A percentile compares a stretch with the other conserved stretches of the same genome.
Evolutionary conservation across 2,329 filamentous ascomycete species (phyloP).

Genomic region (Annulohypoxylon truncatum): DNA sequence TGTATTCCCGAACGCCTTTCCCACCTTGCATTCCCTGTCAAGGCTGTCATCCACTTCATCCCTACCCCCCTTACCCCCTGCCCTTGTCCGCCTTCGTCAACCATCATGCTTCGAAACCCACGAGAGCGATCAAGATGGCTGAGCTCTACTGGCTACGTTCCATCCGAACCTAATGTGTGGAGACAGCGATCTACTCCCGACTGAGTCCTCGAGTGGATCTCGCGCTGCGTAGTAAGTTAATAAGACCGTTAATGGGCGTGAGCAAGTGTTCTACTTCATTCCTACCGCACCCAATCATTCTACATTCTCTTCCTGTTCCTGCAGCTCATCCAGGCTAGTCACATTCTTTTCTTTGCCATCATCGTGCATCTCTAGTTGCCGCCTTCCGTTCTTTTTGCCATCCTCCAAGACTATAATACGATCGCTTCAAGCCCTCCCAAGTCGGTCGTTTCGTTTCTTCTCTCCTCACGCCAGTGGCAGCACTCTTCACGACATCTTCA

Average conservation of each 20-base stretch:
- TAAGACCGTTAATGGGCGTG: constrained; percentile 41
- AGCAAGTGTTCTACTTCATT: constrained; percentile 50
- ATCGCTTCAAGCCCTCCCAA: constrained; percentile 46
- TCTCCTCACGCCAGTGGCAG: constrained; percentile 48
- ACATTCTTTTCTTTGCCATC: constrained; percentile 43
- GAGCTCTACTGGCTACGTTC: constrained; percentile 52
- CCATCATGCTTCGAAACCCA: constrained; percentile 55
- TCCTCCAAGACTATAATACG: constrained; percentile 47
- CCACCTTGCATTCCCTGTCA: constrained; percentile 32
- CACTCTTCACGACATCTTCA: constrained; percentile 47
- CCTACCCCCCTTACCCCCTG: constrained; percentile 18
- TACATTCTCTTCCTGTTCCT: constrained; percentile 49
- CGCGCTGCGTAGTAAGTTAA: constrained; percentile 33
- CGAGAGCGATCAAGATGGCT: constrained; percentile 51
- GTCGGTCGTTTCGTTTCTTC: constrained; percentile 54
- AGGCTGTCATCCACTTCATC: background rate
- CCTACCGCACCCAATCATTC: constrained; percentile 53
- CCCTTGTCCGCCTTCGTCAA: constrained; percentile 51
- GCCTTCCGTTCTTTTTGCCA: constrained; percentile 41
- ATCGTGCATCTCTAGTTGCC: constrained; percentile 44
- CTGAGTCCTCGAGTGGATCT: constrained; percentile 40
- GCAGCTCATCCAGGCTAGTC: constrained; percentile 46
- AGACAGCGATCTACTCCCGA: constrained; percentile 43
- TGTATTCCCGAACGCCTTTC: constrained; percentile 20
- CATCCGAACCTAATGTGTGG: constrained; percentile 44